These are phyloP conservation scores for Suillus variegatus DNA, from an alignment of 768 basidiomycete species.

Conservation along the genomic window DNA sequence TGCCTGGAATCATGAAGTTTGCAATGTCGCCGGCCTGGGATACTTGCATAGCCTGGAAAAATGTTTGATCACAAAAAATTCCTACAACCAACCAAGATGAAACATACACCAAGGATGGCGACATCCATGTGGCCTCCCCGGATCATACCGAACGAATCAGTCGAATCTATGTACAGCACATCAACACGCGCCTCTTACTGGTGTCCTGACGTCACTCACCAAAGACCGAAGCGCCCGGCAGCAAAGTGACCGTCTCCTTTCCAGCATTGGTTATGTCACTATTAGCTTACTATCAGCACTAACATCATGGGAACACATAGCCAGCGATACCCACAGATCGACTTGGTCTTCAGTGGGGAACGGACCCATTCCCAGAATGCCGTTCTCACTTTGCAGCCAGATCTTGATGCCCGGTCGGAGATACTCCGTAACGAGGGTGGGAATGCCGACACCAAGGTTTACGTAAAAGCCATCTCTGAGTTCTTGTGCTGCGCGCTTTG, in stretches of 20 bases:
- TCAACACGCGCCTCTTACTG: background rate
- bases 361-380: conserved; percentile 80
- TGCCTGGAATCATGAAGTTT: conserved; percentile 95
- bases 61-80: background rate
- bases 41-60: conserved; percentile 80
- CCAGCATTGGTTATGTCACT: conserved; percentile 87
- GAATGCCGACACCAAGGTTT: conserved; percentile 84
- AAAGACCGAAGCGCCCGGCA: conserved; percentile 86
- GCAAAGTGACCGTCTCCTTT: conserved; percentile 86
- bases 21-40: conserved; percentile 86
- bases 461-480: conserved; percentile 81
- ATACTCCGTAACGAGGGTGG: conserved; percentile 78
- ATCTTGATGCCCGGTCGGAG: conserved; percentile 66
- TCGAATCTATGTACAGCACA: conserved; percentile 54
- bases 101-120: conserved; percentile 79
- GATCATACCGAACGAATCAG: conserved; percentile 93
- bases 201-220: conserved; percentile 44
- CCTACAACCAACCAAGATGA: conserved; percentile 1
- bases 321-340: conserved; percentile 56
- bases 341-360: conserved; percentile 73
- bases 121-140: conserved; percentile 92
- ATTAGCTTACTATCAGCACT: conserved; percentile 2
- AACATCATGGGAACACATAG: background rate
- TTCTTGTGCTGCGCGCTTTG: conserved; percentile 80
- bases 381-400: conserved; percentile 86